phyloP scores from a whole-genome alignment of 768 basidiomycete species.

The Lactarius hatsudake region DNA sequence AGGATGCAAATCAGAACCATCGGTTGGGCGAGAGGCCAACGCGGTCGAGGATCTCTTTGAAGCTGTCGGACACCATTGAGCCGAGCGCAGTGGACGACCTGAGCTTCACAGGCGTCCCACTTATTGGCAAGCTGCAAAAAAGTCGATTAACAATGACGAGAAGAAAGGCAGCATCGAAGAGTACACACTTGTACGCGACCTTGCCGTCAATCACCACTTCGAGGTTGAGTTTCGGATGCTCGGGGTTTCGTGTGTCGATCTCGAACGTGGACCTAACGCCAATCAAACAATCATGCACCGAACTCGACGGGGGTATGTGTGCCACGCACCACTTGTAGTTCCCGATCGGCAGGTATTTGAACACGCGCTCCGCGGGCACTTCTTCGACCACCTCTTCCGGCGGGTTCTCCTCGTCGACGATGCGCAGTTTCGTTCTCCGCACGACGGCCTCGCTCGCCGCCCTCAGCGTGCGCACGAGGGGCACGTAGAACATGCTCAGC shows the following conservation, averaged over 20 bases:
- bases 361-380: constrained; percentile 51
- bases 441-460: constrained; percentile 45
- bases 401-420: constrained; percentile 30
- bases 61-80: constrained; percentile 44
- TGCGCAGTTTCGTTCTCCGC: constrained; percentile 33
- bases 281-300: neutral
- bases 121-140: constrained; percentile 43
- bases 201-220: constrained; percentile 62
- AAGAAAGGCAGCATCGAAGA: neutral
- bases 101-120: constrained; percentile 47
- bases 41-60: constrained; percentile 55
- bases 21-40: constrained; percentile 52
- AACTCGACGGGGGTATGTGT: no score
- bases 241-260: constrained; percentile 57
- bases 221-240: constrained; percentile 51
- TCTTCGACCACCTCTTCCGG: constrained; percentile 35
- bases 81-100: constrained; percentile 45
- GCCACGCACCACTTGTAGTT: constrained; percentile 60
- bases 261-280: constrained; percentile 59
- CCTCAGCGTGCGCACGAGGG: constrained; percentile 53
- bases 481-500: constrained; percentile 66
- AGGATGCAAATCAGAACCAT: constrained; percentile 47
- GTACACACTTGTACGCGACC: constrained; percentile 47
- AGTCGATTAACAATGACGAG: constrained; percentile 4
- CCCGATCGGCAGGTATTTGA: constrained; percentile 61